Conservation (phyloP, 1,284 basidiomycete genomes). For the Cryptococcus sp. region DNA sequence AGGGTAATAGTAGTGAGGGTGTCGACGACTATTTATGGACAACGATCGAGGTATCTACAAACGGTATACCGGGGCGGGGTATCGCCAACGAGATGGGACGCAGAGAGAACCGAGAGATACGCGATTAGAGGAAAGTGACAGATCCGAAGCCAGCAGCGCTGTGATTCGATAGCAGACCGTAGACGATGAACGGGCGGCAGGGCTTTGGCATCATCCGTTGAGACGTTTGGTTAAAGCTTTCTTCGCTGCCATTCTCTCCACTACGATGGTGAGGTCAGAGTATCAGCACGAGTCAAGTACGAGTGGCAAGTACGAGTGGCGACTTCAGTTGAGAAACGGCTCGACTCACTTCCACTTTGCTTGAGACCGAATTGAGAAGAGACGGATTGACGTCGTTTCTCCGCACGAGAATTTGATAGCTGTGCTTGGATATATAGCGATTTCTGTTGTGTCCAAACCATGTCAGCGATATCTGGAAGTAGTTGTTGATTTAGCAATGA, state of each 20-base stretch:
- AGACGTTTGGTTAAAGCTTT: constrained; percentile 21
- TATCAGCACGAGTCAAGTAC: constrained; percentile 2
- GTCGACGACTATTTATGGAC: not conserved
- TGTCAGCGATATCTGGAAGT: too few species aligned
- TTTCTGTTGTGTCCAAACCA: too few species aligned
- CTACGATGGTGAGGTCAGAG: constrained; percentile 4
- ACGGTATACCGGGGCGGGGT: not conserved
- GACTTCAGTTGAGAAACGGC: not conserved
- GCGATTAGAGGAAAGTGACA: too few species aligned
- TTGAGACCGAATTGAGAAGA: constrained; percentile 18
- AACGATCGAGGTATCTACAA: constrained; percentile 1
- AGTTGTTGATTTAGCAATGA: too few species aligned
- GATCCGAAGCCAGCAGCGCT: not conserved
- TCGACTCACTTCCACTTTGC: constrained; percentile 25
- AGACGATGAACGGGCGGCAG: not conserved
- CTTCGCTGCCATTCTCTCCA: constrained; percentile 27
- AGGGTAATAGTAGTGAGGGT: too few species aligned
- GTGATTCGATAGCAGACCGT: not conserved
- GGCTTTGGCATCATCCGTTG: constrained; percentile 5
- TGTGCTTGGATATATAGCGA: constrained; percentile 20
- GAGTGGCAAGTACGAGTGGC: too few species aligned
- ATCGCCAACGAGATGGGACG: too few species aligned
- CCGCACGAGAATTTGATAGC: constrained; percentile 13
- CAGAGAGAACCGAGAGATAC: too few species aligned
- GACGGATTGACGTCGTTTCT: constrained; percentile 10